Base-by-base conservation (phyloP, 306 rosid species). In the Cicer arietinum region DNA sequence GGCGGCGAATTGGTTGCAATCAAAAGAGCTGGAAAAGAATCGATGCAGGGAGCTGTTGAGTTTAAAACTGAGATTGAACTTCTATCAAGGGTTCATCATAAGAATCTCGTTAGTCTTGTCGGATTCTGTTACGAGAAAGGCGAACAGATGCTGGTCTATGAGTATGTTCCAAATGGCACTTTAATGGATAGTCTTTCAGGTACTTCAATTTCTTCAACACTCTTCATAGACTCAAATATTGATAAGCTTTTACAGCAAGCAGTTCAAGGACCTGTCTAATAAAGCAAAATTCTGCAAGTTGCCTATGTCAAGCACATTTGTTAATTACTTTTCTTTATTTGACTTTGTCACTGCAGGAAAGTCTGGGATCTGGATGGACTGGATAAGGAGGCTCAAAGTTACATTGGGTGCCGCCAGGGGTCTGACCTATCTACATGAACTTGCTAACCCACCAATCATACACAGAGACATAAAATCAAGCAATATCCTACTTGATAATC, bases 51-150 rank as follows among this genome's bases (percentile, higher is more conserved):
- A 25, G 90, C 83, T 18, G 74, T 74, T 40, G 91, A 92, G 85
- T 92, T 92, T 76, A 92, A 83, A 79, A 90, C 87, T 30, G 98
- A 92, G 89, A 89, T 92, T 75, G 98, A 90, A 80, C 94, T 90
- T 75, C 89, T 92, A 65, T 92, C 97, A 51, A 88, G 98, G 79
- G 92, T 90, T 59, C 98, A 92, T 68, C 98, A 92, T 48, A 92
- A 83, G 82, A 92, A 92, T 84, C 90, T 92, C 1, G 96, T 92
- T 35, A 40, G 82, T 84, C 94, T 92, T 42, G 61, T 87, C 25
- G 98, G 98, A 46, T 92, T 89, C 81, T 90, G 94, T 84, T 86
- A 84, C 22, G 94, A 92, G 67, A 84, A 83, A 67, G 96, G 90
- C 30, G 98, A 90, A 89, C 98, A 92, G 70, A 88, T 92, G 87